Base-by-base conservation (phyloP, 768 basidiomycete genomes). In the Mycena floridula region DNA sequence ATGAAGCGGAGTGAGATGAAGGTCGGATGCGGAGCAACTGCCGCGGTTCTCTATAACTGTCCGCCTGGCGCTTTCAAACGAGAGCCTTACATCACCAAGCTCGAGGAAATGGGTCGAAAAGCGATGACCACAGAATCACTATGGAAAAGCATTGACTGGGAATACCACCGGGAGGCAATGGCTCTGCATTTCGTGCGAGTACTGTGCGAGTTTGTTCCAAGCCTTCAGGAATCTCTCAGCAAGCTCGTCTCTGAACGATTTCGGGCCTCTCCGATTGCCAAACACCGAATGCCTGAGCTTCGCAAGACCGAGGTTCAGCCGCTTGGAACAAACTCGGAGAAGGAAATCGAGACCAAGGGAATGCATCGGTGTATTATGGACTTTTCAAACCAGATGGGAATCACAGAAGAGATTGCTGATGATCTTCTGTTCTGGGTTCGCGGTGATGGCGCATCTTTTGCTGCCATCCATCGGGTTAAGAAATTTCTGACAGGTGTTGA, bases 291-390 rank as follows among this genome's bases (percentile, higher is more conserved):
- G 12, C 20, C 11, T 38, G 37, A 13, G 9, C 9, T 8, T 7
- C 42, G 30, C 15, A 44, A 44, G n/a, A 44, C 42, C 7, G 15
- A 15, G 12, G 28, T 44, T 7, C 42, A 44, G 28, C 42, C 42
- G 18, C 30, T 44, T n/a, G 42, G 42, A 8, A 44, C 42, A 36
- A 44, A 44, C 36, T 12, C 28, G 13, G 42, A 44, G 21, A 13
- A n/a, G 15, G 37, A 38, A 20, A 20, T 38, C 8, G 12, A 13
- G 11, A 38, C 37, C 20, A 8, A 38, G 20, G 37, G 37, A 13
- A 38, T 38, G 37, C 12, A 38, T 13, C 37, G 37, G 9, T 8
- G 9, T 9, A 20, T 38, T 21, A 11, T 38, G 12, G 37, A 38
- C 20, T 38, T 38, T 18, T 8, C 9, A 9, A 9, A 38, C 13